A percentile compares a stretch with the other conserved stretches of the same genome.
Evolutionary conservation across 2,329 filamentous ascomycete species (phyloP).

Genomic region (Rhinocladiella mackenziei): DNA sequence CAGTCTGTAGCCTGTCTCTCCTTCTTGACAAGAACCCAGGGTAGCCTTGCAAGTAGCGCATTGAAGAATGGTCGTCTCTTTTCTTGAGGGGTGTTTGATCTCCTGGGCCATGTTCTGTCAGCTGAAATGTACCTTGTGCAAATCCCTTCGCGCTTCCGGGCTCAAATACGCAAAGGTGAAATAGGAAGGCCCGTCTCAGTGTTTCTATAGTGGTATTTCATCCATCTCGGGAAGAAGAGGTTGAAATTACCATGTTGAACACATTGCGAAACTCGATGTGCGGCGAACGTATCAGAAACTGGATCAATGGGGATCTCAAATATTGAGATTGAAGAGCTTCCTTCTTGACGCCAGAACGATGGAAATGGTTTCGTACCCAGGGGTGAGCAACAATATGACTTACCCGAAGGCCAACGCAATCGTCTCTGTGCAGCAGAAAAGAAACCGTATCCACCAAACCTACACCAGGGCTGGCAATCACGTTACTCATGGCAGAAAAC

Average conservation of each 20-base stretch:
- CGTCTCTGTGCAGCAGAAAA: constrained; percentile 64
- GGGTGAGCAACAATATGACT: constrained; percentile 13
- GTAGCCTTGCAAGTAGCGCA: constrained; percentile 39
- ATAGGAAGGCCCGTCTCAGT: constrained; percentile 15
- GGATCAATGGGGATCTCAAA: constrained; percentile 39
- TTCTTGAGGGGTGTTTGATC: constrained; percentile 19
- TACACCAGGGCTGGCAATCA: constrained; percentile 61
- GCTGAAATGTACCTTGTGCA: constrained; percentile 36
- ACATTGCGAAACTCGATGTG: constrained; percentile 39
- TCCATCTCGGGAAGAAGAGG: constrained; percentile 32
- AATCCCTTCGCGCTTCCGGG: constrained; percentile 35
- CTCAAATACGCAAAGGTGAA: constrained; percentile 26
- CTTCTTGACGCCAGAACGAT: constrained; percentile 52
- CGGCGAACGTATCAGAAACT: constrained; percentile 59
- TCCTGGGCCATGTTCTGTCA: constrained; percentile 8
- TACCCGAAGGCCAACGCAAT: constrained; percentile 55
- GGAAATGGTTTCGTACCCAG: constrained; percentile 2
- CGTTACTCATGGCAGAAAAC: constrained; percentile 75
- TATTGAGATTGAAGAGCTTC: constrained; percentile 42
- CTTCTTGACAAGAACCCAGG: constrained; percentile 32
- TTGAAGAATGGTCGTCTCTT: constrained; percentile 24
- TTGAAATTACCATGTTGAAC: constrained; percentile 15
- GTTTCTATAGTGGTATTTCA: constrained; percentile 31
- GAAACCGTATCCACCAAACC: constrained; percentile 79
- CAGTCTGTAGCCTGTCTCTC: constrained; percentile 33